These are phyloP conservation scores for Asterophora lycoperdoides DNA, from an alignment of 768 basidiomycete species.

Conservation along the genomic window DNA sequence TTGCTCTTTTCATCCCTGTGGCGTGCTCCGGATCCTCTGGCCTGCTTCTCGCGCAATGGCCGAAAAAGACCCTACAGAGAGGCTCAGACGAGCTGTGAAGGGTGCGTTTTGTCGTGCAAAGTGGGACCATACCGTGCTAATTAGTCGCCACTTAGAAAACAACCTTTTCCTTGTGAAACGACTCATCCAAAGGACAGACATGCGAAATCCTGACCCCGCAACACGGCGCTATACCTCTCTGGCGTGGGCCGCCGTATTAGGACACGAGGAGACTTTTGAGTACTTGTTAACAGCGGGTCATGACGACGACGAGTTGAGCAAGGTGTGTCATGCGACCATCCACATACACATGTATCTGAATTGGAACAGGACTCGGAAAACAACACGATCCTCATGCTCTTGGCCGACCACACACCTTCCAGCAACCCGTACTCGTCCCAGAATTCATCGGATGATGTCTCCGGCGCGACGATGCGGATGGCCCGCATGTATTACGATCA, in stretches of 20 bases:
- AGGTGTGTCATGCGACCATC: conserved; percentile 39
- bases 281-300: conserved; percentile 82
- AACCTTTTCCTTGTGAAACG: conserved; percentile 91
- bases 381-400: conserved; percentile 88
- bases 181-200: conserved; percentile 79
- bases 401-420: conserved; percentile 73
- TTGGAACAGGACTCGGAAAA: conserved; percentile 76
- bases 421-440: conserved; percentile 42
- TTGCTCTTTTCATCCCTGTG: conserved; percentile 1
- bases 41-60: conserved; percentile 49
- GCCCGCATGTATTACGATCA: conserved; percentile 82
- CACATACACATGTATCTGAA: neutral
- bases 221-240: conserved; percentile 78
- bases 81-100: conserved; percentile 78
- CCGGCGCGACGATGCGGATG: conserved; percentile 79
- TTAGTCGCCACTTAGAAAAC: conserved; percentile 59
- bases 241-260: conserved; percentile 87
- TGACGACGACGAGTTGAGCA: conserved; percentile 89
- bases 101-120: conserved; percentile 35
- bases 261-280: conserved; percentile 91
- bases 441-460: conserved; percentile 53
- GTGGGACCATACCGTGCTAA: conserved; percentile 7
- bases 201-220: conserved; percentile 85
- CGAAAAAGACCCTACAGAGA: conserved; percentile 72
- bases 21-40: conserved; percentile 4